These are phyloP conservation scores for Gynandropsis gynandra DNA, from an alignment of 345 rosid genomes.

Conservation along the genomic window DNA sequence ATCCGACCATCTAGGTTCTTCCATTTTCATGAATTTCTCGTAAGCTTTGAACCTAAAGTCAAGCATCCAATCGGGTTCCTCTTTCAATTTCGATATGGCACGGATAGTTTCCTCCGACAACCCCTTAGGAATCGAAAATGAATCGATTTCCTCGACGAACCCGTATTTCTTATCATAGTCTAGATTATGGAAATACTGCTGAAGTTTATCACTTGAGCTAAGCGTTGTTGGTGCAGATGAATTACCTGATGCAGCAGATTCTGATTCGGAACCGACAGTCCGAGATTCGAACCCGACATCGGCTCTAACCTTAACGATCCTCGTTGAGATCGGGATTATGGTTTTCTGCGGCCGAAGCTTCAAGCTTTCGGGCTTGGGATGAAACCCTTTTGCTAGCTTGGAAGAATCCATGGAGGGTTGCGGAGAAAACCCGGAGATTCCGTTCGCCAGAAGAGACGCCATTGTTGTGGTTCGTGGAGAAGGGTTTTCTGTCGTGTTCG, in stretches of 20 bases:
- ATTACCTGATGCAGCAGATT: constrained; percentile 33
- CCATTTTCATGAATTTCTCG: constrained; percentile 56
- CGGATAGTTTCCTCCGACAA: constrained; percentile 65
- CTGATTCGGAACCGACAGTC: constrained; percentile 30
- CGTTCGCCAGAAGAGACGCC: constrained; percentile 41
- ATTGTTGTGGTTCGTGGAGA: constrained; percentile 31
- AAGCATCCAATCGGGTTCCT: constrained; percentile 92
- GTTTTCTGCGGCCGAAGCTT: constrained; percentile 24
- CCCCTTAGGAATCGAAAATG: constrained; percentile 75
- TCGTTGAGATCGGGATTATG: constrained; percentile 15
- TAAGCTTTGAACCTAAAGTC: constrained; percentile 67
- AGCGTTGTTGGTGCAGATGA: constrained; percentile 19
- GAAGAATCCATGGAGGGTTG: constrained; percentile 28
- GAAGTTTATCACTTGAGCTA: constrained; percentile 54
- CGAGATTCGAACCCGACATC: constrained; percentile 37
- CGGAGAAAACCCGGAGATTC: constrained; percentile 34
- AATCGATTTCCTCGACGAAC: constrained; percentile 66
- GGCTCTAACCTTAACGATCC: constrained; percentile 35
- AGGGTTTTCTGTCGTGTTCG: constrained; percentile 7
- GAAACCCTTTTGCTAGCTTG: constrained; percentile 25
- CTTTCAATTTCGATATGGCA: constrained; percentile 55
- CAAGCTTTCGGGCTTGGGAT: constrained; percentile 29
- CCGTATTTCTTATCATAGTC: constrained; percentile 72
- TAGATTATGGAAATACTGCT: constrained; percentile 54
- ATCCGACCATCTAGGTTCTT: constrained; percentile 88